These are phyloP conservation scores for Castanospermum australe DNA, from an alignment of 306 rosid genomes.

Conservation along the genomic window DNA sequence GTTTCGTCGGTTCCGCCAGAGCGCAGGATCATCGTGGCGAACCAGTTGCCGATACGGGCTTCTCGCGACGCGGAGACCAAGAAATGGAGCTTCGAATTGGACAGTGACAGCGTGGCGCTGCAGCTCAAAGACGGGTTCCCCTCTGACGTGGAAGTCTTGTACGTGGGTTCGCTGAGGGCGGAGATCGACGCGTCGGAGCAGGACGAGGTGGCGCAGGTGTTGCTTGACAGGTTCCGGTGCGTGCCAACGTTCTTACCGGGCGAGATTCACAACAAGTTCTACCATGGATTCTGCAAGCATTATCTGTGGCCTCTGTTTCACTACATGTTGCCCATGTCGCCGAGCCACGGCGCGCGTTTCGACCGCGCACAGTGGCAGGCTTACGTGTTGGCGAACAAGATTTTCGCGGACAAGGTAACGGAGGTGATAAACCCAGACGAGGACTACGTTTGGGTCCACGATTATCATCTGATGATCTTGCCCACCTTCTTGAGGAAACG, in stretches of 20 bases:
- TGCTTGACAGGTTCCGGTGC: conserved; percentile 52
- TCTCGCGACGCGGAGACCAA: conserved; percentile 7
- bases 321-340: conserved; percentile 78
- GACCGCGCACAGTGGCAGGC: conserved; percentile 77
- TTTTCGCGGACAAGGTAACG: conserved; percentile 85
- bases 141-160: conserved; percentile 48
- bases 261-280: conserved; percentile 39
- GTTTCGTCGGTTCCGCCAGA: conserved; percentile 26
- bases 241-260: conserved; percentile 55
- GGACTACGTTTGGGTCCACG: conserved; percentile 87
- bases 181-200: conserved; percentile 50
- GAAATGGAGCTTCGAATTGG: conserved; percentile 57
- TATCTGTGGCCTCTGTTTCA: conserved; percentile 88
- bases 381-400: conserved; percentile 74
- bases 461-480: conserved; percentile 83
- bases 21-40: conserved; percentile 59
- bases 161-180: conserved; percentile 58
- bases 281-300: conserved; percentile 85
- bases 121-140: conserved; percentile 66
- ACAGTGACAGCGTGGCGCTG: conserved; percentile 49
- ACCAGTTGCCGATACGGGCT: conserved; percentile 58
- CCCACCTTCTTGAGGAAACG: conserved; percentile 89
- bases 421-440: conserved; percentile 90
- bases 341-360: conserved; percentile 82
- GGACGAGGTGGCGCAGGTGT: conserved; percentile 47